These are phyloP conservation scores for Fusarium sp. DNA, from an alignment of 2,329 filamentous ascomycete species.

Conservation along the genomic window DNA sequence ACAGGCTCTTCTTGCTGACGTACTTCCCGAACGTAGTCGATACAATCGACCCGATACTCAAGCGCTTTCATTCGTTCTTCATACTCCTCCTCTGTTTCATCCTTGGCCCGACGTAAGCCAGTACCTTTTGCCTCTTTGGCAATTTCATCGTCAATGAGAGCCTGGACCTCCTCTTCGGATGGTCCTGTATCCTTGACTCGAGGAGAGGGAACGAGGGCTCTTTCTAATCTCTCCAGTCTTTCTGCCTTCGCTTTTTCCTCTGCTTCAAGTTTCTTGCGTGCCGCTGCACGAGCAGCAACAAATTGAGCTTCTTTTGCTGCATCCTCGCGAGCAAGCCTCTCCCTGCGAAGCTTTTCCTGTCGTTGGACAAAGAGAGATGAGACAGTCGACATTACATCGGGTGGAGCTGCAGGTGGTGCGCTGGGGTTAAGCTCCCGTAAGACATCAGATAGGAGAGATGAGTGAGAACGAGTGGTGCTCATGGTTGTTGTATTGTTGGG, in stretches of 20 bases:
- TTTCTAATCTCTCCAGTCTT: neutral
- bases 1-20: constrained; percentile 22
- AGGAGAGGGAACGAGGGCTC: neutral
- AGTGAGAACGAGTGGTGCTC: neutral
- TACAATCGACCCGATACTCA: constrained; percentile 19
- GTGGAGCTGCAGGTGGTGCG: constrained; percentile 21
- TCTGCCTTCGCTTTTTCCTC: neutral
- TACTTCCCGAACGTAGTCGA: constrained; percentile 9
- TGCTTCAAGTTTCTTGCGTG: neutral
- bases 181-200: constrained; percentile 1
- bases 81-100: constrained; percentile 18
- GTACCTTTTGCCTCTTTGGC: constrained; percentile 2
- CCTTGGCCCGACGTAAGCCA: constrained; percentile 10
- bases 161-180: constrained; percentile 19
- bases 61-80: constrained; percentile 26
- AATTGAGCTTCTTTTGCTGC: constrained; percentile 5
- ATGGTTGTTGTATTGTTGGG: neutral
- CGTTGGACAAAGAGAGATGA: constrained; percentile 18
- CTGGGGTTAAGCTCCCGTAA: constrained; percentile 2
- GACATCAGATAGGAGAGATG: neutral
- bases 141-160: constrained; percentile 22
- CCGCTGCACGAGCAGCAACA: neutral
- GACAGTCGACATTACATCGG: constrained; percentile 26
- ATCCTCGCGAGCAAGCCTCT: neutral
- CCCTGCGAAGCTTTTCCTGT: neutral